A percentile compares a stretch with the other conserved stretches of the same genome.
These are phyloP conservation scores for Hypoxylon sp. DNA, from an alignment of 2,329 filamentous ascomycete genomes.

Conservation along the genomic window DNA sequence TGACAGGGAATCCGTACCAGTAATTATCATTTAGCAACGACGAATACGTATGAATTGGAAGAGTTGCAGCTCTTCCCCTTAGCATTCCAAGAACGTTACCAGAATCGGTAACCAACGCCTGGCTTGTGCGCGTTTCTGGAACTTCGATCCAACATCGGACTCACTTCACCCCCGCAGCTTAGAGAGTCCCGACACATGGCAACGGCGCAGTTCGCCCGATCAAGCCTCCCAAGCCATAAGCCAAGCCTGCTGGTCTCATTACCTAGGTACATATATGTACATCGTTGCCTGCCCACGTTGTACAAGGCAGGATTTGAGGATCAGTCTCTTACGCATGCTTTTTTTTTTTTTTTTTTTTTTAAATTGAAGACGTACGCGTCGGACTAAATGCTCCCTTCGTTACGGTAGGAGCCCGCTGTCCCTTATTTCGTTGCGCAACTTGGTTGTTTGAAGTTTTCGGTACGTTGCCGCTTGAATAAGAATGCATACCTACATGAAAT, in stretches of 20 bases:
- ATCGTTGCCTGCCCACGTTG: constrained; percentile 21
- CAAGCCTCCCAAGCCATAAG: constrained; percentile 6
- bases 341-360: too few species aligned
- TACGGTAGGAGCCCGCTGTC: constrained; percentile 1
- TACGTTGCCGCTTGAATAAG: background rate
- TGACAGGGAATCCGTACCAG: background rate
- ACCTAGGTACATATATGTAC: background rate
- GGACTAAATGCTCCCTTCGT: constrained; percentile 36
- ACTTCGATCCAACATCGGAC: constrained; percentile 18
- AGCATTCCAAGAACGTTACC: background rate
- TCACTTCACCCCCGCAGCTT: constrained; percentile 24
- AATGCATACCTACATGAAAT: background rate
- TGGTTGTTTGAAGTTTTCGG: constrained; percentile 5
- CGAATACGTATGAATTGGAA: background rate
- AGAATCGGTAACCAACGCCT: constrained; percentile 2
- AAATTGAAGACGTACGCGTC: constrained; percentile 16
- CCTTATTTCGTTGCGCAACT: constrained; percentile 9
- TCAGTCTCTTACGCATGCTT: background rate
- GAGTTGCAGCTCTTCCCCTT: constrained; percentile 6
- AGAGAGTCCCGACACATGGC: constrained; percentile 13
- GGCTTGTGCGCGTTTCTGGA: background rate
- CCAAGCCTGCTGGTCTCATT: constrained; percentile 10
- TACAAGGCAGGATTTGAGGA: constrained; percentile 13
- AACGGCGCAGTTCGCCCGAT: constrained; percentile 9
- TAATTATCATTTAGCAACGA: background rate